Base-by-base conservation (phyloP, 768 basidiomycete species). In the Leucocoprinus birnbaumii region DNA sequence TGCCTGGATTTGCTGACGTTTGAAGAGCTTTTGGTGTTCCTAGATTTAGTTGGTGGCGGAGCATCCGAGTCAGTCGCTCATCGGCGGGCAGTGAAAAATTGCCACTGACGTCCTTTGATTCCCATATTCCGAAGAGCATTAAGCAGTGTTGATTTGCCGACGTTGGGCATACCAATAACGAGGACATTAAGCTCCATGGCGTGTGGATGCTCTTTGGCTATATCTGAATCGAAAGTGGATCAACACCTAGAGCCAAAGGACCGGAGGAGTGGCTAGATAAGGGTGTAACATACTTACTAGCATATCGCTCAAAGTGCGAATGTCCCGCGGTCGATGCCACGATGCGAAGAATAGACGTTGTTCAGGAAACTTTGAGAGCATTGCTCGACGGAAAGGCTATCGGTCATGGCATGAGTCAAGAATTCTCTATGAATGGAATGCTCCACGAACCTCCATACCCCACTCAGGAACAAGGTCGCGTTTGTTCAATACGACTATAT, bases 131-230 rank as follows among this genome's bases (percentile, higher is more conserved):
- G 83, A 24, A 99, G 78, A 1, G 93, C 84, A 65, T 99, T 99
- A 11, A 99, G 75, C 48, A 98, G 71, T 2, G 92, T 95, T 13
- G 95, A 98, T 73, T 99, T 98, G 40, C 96, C 96, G 45, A 98
- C 94, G 68, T 98, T 98, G 16, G 97, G 97, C 96, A 99, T 98
- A 21, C 97, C 97, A 56, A 97, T 87, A 21, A 98, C 93, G 2
- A 98, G 79, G 6, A 98, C 87, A 62, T 94, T 94, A 61, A 92
- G 72, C 66, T 89, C 89, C 62, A 85, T 82, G 45, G 83, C 79
- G 59, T 90, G 81, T 48, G 83, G 83, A 65, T 86, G 80, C 40
- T 76, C 74, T 62, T 82, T 83, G 27, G 89, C 87, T 61, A 91
- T 79, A 62, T 82, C 89, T 92, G 57, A 49, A 35, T 22, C 9